These are phyloP conservation scores for Ophiocordyceps sinensis DNA, from an alignment of 2,329 filamentous ascomycete species.

Conservation along the genomic window DNA sequence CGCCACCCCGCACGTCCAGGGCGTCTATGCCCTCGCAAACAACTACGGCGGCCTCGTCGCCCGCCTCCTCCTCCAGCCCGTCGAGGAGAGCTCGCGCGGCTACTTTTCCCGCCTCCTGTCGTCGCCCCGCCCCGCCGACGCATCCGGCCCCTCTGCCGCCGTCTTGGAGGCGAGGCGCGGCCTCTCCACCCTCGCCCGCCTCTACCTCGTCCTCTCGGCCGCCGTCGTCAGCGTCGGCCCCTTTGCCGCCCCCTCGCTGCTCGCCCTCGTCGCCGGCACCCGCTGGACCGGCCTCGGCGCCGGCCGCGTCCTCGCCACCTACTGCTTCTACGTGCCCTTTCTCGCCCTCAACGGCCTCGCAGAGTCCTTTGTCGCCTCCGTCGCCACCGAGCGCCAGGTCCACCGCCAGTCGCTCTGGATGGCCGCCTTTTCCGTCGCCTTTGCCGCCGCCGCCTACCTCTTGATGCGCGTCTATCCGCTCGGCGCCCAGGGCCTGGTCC, in stretches of 20 bases:
- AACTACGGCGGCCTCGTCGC: constrained; percentile 89
- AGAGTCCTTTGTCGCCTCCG: constrained; percentile 84
- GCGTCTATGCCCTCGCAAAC: constrained; percentile 81
- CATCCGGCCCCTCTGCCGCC: constrained; percentile 6
- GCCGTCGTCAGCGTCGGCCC: constrained; percentile 59
- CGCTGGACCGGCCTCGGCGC: constrained; percentile 65
- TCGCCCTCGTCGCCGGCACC: constrained; percentile 61
- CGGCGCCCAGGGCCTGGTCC: constrained; percentile 69
- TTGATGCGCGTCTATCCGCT: constrained; percentile 54
- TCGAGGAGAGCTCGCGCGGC: constrained; percentile 85
- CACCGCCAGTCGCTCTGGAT: constrained; percentile 72
- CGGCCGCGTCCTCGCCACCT: constrained; percentile 57
- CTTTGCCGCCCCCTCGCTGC: constrained; percentile 54
- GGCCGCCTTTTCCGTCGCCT: constrained; percentile 63
- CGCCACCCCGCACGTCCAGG: constrained; percentile 67
- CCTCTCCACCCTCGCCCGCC: constrained; percentile 49
- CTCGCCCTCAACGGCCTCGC: constrained; percentile 82
- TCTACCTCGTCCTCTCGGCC: constrained; percentile 63
- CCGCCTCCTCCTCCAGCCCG: constrained; percentile 79
- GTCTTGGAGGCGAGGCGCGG: constrained; percentile 31
- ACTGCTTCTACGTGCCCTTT: constrained; percentile 88
- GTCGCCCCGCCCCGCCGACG: constrained; percentile 5
- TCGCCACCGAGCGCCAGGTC: constrained; percentile 62
- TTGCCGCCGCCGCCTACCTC: constrained; percentile 59
- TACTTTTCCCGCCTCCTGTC: constrained; percentile 73